Conservation (phyloP, 1,139 yeast genomes). For the Lodderomyces elongisporus region DNA sequence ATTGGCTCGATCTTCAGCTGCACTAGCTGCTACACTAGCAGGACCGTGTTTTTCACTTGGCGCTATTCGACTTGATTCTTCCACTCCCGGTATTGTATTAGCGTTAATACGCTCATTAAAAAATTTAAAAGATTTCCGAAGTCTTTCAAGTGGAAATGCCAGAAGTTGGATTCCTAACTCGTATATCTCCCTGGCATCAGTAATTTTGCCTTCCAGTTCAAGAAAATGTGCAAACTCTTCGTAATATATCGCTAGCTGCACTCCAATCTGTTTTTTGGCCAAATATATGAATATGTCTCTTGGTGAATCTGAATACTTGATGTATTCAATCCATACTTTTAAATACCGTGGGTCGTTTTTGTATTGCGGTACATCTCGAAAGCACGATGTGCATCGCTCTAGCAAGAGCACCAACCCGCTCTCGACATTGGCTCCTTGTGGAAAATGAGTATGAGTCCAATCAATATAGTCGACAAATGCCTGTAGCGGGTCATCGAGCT, state of each 20-base stretch:
- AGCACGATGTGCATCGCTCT: constrained; percentile 69
- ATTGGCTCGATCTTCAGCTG: constrained; percentile 5
- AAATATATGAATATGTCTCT: constrained; percentile 69
- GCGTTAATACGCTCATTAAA: constrained; percentile 25
- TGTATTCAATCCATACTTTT: constrained; percentile 74
- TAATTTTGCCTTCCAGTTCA: constrained; percentile 46
- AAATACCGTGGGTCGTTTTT: constrained; percentile 80
- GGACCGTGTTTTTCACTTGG: too few relatives aligned
- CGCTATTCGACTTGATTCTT: too few relatives aligned
- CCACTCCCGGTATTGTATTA: constrained; percentile 2
- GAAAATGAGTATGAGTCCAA: constrained; percentile 66
- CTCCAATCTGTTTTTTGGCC: constrained; percentile 71
- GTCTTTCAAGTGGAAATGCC: constrained; percentile 63
- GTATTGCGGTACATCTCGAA: constrained; percentile 61
- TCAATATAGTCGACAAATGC: constrained; percentile 63
- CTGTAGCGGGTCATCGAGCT: constrained; percentile 78
- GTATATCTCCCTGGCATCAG: constrained; percentile 63
- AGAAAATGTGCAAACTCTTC: constrained; percentile 73
- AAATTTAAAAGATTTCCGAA: constrained; percentile 44
- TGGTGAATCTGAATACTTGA: constrained; percentile 65
- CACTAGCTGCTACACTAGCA: constrained; percentile 2
- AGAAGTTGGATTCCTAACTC: constrained; percentile 52
- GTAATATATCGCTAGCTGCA: constrained; percentile 61
- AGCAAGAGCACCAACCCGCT: constrained; percentile 64
- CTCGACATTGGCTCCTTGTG: constrained; percentile 62